Evolutionary conservation across 1,284 basidiomycete species (phyloP).

Genomic region (Dichomitus squalens): DNA sequence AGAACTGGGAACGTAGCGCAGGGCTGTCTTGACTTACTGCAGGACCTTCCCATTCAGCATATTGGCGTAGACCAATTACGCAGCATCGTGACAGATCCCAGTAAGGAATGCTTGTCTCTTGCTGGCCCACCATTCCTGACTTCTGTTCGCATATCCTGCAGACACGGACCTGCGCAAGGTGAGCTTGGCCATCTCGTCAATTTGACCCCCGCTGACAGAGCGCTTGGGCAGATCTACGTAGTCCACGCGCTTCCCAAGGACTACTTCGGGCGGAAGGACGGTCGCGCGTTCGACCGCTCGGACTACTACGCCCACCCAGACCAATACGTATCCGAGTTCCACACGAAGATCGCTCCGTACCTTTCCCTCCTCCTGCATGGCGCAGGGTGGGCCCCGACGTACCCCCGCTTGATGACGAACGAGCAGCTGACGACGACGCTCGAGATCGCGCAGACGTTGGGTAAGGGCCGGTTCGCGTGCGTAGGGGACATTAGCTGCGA

Average conservation of each 20-base stretch:
- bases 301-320: constrained; percentile 77
- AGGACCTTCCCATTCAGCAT: constrained; percentile 67
- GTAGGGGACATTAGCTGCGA: constrained; percentile 90
- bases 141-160: constrained; percentile 25
- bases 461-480: constrained; percentile 62
- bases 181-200: not conserved
- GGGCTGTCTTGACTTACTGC: constrained; percentile 73
- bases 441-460: constrained; percentile 46
- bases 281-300: constrained; percentile 58
- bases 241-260: constrained; percentile 73
- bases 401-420: constrained; percentile 79
- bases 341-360: constrained; percentile 80
- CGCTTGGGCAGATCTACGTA: constrained; percentile 64
- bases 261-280: constrained; percentile 65
- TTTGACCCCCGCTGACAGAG: not conserved
- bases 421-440: constrained; percentile 61
- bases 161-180: constrained; percentile 59
- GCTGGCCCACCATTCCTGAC: not conserved
- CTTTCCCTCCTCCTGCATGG: constrained; percentile 85
- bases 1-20: constrained; percentile 81
- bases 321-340: constrained; percentile 69
- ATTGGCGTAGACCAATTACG: constrained; percentile 63
- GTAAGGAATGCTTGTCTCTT: constrained; percentile 38
- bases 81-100: constrained; percentile 49
- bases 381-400: constrained; percentile 78